phyloP scores from a whole-genome alignment of 202 grass and related monocot genomes.

The Musa balbisiana region DNA sequence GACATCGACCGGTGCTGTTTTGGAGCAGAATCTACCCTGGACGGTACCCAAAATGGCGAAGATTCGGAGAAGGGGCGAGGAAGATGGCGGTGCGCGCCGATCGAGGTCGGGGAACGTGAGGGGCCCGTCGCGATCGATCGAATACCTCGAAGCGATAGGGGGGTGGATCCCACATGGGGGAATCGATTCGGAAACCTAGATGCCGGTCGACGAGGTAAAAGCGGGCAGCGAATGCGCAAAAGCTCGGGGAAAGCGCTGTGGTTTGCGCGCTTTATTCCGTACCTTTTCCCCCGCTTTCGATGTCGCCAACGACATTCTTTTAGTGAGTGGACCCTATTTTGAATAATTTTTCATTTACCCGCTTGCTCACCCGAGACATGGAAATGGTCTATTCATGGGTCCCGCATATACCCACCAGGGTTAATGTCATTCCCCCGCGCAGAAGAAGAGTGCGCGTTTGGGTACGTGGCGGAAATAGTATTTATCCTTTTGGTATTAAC shows the following conservation, averaged over 20 bases:
- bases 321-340: not conserved
- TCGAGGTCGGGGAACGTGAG: not conserved
- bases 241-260: not conserved
- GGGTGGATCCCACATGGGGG: not conserved
- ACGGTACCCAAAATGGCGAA: constrained; percentile 48
- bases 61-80: constrained; percentile 72
- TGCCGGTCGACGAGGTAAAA: constrained; percentile 10
- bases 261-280: not conserved
- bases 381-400: too few relatives aligned
- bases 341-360: not conserved
- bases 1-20: not conserved
- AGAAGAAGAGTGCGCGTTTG: too few relatives aligned
- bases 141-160: too few relatives aligned
- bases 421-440: too few relatives aligned
- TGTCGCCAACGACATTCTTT: not conserved
- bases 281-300: not conserved
- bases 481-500: too few relatives aligned
- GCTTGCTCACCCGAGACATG: not conserved
- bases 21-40: constrained; percentile 23
- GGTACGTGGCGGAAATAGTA: too few relatives aligned
- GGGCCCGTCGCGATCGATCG: not conserved
- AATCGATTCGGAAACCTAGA: constrained; percentile 5
- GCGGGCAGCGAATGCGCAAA: not conserved
- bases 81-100: constrained; percentile 10
- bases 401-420: too few relatives aligned